These are phyloP conservation scores for Teratosphaeria destructans DNA, from an alignment of 2,329 filamentous ascomycete species.

Conservation along the genomic window DNA sequence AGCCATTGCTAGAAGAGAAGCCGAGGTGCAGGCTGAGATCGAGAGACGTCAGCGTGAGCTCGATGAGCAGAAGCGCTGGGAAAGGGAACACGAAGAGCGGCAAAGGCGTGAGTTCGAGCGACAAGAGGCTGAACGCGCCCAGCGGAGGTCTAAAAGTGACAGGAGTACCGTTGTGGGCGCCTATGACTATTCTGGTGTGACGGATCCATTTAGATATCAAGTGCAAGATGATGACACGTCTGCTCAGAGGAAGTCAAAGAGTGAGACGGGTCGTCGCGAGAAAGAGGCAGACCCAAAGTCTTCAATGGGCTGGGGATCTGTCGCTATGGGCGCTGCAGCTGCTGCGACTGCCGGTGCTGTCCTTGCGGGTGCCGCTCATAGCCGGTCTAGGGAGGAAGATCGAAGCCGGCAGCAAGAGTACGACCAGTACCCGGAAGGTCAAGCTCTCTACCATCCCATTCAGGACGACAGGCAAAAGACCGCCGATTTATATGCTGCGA, in stretches of 20 bases:
- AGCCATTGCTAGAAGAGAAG: conserved; percentile 7
- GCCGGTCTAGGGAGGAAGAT: conserved; percentile 8
- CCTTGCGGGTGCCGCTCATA: conserved; percentile 15
- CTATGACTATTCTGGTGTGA: background rate
- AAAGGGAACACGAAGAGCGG: conserved; percentile 5
- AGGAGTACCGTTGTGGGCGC: background rate
- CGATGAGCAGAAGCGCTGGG: conserved; percentile 1
- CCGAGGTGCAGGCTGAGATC: conserved; percentile 10
- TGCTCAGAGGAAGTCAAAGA: background rate
- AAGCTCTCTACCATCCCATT: conserved; percentile 6
- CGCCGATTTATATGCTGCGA: conserved; percentile 1
- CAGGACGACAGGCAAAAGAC: conserved; percentile 1
- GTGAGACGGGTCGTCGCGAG: conserved; percentile 14
- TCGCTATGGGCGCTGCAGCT: conserved; percentile 26
- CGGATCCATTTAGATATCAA: background rate
- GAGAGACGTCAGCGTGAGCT: conserved; percentile 4
- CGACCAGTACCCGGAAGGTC: conserved; percentile 3
- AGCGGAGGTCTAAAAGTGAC: background rate
- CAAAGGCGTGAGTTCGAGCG: conserved; percentile 13
- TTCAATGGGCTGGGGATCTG: conserved; percentile 25
- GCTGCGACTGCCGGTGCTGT: conserved; percentile 22
- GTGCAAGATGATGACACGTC: background rate
- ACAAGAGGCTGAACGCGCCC: conserved; percentile 5
- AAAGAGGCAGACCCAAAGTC: conserved; percentile 13
- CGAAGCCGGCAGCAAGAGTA: conserved; percentile 8